These are phyloP conservation scores for Aspergillus arachidicola DNA, from an alignment of 2,329 filamentous ascomycete genomes.

Conservation along the genomic window DNA sequence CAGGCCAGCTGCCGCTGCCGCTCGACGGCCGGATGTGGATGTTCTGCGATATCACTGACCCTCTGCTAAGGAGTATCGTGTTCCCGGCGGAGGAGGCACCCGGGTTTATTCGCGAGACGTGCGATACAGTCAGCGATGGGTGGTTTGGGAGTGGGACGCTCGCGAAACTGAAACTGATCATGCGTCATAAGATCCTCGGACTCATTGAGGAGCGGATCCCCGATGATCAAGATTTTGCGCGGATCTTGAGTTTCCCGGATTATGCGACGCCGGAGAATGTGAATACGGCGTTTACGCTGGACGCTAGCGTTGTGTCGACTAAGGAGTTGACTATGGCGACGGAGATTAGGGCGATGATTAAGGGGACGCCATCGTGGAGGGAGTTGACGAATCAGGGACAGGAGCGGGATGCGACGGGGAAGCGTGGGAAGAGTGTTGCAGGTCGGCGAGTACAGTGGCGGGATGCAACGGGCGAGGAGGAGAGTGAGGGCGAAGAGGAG, in stretches of 20 bases:
- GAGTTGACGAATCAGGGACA: conserved; percentile 12
- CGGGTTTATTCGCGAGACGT: conserved; percentile 58
- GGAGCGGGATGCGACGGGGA: conserved; percentile 10
- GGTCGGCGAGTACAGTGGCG: conserved; percentile 22
- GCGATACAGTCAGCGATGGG: conserved; percentile 67
- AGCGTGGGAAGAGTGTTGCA: conserved; percentile 8
- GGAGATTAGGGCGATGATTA: conserved; percentile 39
- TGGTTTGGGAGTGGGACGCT: conserved; percentile 84
- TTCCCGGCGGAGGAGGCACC: conserved; percentile 59
- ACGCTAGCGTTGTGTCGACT: conserved; percentile 21
- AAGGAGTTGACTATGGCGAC: conserved; percentile 36
- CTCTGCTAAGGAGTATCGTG: conserved; percentile 68
- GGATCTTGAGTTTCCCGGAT: conserved; percentile 43
- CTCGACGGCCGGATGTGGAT: conserved; percentile 92
- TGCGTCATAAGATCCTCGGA: conserved; percentile 80
- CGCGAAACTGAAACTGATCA: conserved; percentile 81
- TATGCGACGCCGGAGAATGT: conserved; percentile 29
- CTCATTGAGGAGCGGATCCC: conserved; percentile 52
- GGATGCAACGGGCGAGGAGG: conserved; percentile 21
- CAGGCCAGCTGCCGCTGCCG: conserved; percentile 69
- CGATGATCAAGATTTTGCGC: conserved; percentile 38
- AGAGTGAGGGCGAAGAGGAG: conserved; percentile 32
- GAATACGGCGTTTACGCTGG: conserved; percentile 28
- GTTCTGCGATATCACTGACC: conserved; percentile 87
- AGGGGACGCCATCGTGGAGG: conserved; percentile 34